A percentile compares a stretch with the other conserved stretches of the same genome.
Conservation (phyloP, 2,329 filamentous ascomycete genomes). For the Chaetomiaceae sp. region DNA sequence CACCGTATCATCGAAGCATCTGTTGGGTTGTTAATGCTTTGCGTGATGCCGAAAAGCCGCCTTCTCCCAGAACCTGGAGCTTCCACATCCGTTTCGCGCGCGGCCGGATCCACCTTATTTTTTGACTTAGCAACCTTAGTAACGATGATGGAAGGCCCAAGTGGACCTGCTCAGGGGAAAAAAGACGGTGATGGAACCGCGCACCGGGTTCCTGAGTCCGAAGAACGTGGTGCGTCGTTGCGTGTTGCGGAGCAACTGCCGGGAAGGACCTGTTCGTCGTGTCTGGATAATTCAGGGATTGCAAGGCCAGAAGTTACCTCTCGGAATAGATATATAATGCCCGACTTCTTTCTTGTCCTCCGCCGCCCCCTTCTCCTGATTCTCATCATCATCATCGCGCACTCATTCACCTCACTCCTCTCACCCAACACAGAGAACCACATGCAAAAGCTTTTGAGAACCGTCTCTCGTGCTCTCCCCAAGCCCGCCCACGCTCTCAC, state of each 20-base stretch:
- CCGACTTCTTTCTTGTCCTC: neutral
- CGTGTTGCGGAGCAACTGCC: neutral
- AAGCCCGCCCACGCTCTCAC: neutral
- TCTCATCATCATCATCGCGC: neutral
- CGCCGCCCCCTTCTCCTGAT: neutral
- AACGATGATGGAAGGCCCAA: neutral
- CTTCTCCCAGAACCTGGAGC: neutral
- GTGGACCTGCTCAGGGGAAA: neutral
- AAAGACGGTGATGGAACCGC: slow-evolving; percentile 5
- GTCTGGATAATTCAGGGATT: neutral
- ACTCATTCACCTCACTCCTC: neutral
- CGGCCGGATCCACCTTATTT: slow-evolving; percentile 1
- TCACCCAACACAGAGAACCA: neutral
- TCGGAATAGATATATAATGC: neutral
- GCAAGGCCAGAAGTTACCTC: neutral
- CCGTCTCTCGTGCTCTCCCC: neutral
- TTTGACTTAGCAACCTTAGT: neutral
- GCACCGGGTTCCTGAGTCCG: neutral
- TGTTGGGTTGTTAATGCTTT: no score
- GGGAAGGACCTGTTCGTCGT: neutral
- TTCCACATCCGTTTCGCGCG: slow-evolving; percentile 12
- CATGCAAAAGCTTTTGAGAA: slow-evolving; percentile 2
- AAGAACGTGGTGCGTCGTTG: neutral
- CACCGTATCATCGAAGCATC: no score
- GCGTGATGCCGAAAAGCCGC: no score